Evolutionary conservation across 176 grass and related monocot species (phyloP).

Genomic region (Zizania latifolia): DNA sequence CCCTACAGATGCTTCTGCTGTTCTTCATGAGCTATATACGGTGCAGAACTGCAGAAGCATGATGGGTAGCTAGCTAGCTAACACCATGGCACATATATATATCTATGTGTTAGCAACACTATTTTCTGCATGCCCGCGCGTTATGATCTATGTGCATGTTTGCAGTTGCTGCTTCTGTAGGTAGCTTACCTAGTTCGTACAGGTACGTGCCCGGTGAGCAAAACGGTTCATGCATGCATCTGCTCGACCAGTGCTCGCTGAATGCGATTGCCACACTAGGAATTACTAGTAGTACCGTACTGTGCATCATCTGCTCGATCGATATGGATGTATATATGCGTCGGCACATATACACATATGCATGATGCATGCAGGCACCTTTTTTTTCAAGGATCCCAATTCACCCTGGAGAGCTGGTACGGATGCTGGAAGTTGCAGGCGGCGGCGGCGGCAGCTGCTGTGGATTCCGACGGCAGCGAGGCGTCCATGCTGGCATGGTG

Average conservation of each 20-base stretch:
- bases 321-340: constrained; percentile 5
- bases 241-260: constrained; percentile 16
- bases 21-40: background rate
- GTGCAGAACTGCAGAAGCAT: background rate
- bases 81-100: no score
- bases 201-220: constrained; percentile 18
- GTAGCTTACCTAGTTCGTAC: background rate
- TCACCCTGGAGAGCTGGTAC: constrained; percentile 61
- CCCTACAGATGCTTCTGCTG: no score
- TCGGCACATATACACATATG: constrained; percentile 1
- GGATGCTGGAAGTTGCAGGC: constrained; percentile 51
- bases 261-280: constrained; percentile 18
- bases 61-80: no score
- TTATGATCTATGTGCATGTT: background rate
- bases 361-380: constrained; percentile 3
- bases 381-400: constrained; percentile 59
- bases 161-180: background rate
- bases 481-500: constrained; percentile 29
- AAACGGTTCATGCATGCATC: constrained; percentile 21
- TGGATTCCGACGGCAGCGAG: constrained; percentile 29
- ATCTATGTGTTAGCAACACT: background rate
- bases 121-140: background rate
- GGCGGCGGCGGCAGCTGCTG: constrained; percentile 5
- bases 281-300: constrained; percentile 22
- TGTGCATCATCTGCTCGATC: constrained; percentile 17